Evolutionary conservation across 495 filamentous ascomycete species (phyloP), one percentile per base, ranked within the genome.

Genomic region (Talaromyces wortmannii): DNA sequence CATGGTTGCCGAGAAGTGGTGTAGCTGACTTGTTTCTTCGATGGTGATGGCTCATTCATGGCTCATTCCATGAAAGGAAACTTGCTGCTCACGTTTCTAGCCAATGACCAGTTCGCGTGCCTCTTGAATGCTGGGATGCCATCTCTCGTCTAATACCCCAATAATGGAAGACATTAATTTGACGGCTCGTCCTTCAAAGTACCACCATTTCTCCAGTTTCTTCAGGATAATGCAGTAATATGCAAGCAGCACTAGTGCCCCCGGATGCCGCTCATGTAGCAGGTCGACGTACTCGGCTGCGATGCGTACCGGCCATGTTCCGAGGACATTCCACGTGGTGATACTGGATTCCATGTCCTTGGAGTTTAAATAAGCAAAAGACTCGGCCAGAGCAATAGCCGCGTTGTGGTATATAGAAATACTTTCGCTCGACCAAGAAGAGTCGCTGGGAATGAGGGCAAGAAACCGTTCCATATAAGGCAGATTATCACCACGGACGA

Each of bases 211-310:
- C 46, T 65, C 68, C 31, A 66, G 30, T 15, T 47, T 45, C 46
- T 66, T 72, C 36, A 72, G 52, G 11, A 75, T 55, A 17, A 65
- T 63, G 47, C 72, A 72, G 45, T 73, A 74, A 56, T 70, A 56
- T 0, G 65, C 68, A 18, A 75, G 65, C 8, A 74, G 62, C 33
- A 75, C 58, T 33, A 75, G 52, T 12, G 71, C 67, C 16, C 71
- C 61, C 17, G 72, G 71, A 17, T 66, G 63, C 31, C 53, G 60
- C 31, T 59, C 53, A 13, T 63, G 61, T 3, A 71, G 48, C 29
- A 74, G 55, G 17, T 45, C 15, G 17, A 71, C 54, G 44, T 65
- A 73, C n/a, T 59, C 59, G 7, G 61, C 50, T 2, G 62, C 57
- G 5, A 70, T 50, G 2, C 57, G 55, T 45, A 73, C 60, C 0